Evolutionary conservation across 352 stramenopile species (phyloP).

Genomic region (Phytophthora capsici): DNA sequence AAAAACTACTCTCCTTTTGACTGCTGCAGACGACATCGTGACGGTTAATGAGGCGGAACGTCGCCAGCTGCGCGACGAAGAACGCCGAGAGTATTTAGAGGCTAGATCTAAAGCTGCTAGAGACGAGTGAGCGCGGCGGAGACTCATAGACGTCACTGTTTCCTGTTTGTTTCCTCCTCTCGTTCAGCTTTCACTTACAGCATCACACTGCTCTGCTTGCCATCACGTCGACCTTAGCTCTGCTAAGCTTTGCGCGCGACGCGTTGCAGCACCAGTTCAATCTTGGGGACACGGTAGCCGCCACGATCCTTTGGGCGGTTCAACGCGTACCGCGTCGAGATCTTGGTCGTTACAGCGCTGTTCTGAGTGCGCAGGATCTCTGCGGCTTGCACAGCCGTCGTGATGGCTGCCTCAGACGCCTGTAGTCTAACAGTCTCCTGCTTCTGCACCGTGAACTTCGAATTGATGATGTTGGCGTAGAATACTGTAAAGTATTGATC

Average conservation of each 20-base stretch:
- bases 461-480: slow-evolving; percentile 84
- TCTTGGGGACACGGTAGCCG: slow-evolving; percentile 72
- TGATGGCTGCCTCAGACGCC: slow-evolving; percentile 72
- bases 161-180: slow-evolving; percentile 22
- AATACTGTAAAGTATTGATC: slow-evolving; percentile 46
- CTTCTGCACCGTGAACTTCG: slow-evolving; percentile 78
- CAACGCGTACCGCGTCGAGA: slow-evolving; percentile 71
- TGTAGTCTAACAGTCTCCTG: slow-evolving; percentile 69
- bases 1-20: slow-evolving; percentile 14
- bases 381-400: slow-evolving; percentile 71
- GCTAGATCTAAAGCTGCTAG: slow-evolving; percentile 28
- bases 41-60: slow-evolving; percentile 79
- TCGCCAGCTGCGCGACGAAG: slow-evolving; percentile 65
- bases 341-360: slow-evolving; percentile 62
- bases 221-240: slow-evolving; percentile 5
- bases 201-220: slow-evolving; percentile 8
- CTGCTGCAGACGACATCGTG: slow-evolving; percentile 79
- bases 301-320: slow-evolving; percentile 56
- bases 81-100: slow-evolving; percentile 53
- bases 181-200: not conserved
- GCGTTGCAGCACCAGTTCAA: slow-evolving; percentile 71
- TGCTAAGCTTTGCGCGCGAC: slow-evolving; percentile 41
- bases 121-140: slow-evolving; percentile 21
- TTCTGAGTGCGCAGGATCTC: slow-evolving; percentile 77
- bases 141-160: slow-evolving; percentile 33